Evolutionary conservation across 352 stramenopile species (phyloP).

Genomic region (Globisporangium apiculatum): DNA sequence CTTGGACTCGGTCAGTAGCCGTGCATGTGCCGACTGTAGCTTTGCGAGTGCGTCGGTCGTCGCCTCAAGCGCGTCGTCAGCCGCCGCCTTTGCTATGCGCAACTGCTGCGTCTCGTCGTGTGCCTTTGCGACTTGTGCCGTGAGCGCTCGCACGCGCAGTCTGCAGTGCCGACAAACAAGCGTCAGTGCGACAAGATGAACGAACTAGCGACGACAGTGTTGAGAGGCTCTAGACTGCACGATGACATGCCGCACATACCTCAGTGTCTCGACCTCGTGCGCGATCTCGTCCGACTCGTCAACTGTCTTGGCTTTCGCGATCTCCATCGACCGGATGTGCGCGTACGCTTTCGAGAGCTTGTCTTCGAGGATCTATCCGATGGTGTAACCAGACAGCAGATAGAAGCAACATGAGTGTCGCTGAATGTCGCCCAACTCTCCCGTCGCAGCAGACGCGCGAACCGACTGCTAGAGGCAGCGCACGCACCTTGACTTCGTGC

Average conservation of each 20-base stretch:
- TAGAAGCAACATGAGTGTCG: no score
- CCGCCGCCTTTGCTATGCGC: constrained; percentile 7
- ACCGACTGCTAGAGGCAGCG: neutral
- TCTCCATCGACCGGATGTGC: constrained; percentile 33
- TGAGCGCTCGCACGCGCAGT: constrained; percentile 13
- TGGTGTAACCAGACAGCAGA: no score
- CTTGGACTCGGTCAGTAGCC: constrained; percentile 14
- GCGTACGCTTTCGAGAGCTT: constrained; percentile 23
- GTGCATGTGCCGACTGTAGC: constrained; percentile 7
- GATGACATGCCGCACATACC: neutral
- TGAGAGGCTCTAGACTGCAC: no score
- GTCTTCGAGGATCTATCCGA: constrained; percentile 19
- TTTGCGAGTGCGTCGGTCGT: constrained; percentile 6
- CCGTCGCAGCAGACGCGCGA: no score
- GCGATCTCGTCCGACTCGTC: constrained; percentile 28
- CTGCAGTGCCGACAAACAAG: constrained; percentile 1
- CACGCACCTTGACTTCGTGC: constrained; percentile 24
- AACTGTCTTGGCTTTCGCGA: constrained; percentile 23
- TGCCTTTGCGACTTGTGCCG: constrained; percentile 15
- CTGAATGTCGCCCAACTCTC: no score
- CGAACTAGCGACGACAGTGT: no score
- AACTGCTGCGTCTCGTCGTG: constrained; percentile 17
- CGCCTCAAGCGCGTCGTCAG: constrained; percentile 22
- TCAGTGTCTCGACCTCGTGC: constrained; percentile 22
- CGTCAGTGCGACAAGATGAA: neutral